Base-by-base conservation (phyloP, 371 early-diverging fungal genomes). In the Circinella umbellata region DNA sequence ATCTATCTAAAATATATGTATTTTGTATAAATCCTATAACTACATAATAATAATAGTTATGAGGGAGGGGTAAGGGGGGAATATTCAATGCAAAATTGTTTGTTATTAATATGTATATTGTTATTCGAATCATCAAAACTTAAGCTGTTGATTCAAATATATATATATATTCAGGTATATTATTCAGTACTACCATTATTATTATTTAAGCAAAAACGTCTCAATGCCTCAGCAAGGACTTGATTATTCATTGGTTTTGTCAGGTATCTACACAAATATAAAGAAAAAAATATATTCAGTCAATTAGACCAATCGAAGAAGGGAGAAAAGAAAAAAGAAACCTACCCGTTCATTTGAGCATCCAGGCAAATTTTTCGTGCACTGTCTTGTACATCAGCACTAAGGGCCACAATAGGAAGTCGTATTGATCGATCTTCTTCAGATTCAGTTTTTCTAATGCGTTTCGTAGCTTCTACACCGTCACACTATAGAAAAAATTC, bases 381-480 rank as follows among this genome's bases (percentile, higher is more conserved):
- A 48, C 64, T 59, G 27, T 69, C 64, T 55, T 69, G 69, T 8
- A 64, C 69, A 48, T 69, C 69, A 14, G 69, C 64, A 38, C 64
- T 66, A 27, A 66, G 51, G 0, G 66, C 66, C 7, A 66, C 66
- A 36, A 66, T 66, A 6, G 83, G 76, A 11, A 83, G 66, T 27
- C 62, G 62, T 9, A 18, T 63, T 4, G 47, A 14, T 10, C 48
- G 15, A 46, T 39, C 4, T 37, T 2, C 49, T 5, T 74, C 69
- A 7, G 60, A 61, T 66, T 83, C 83, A 37, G 73, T 71, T 27
- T 73, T 65, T 61, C 80, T 61, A 10, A 83, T 80, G 15, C 72
- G 62, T 18, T 76, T 83, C 0, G 83, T 79, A 15, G 83, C 83
- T 61, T 79, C 81, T 3, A 83, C 83, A 46, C 80, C 83, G 70